Evolutionary conservation across 2,329 filamentous ascomycete genomes (phyloP).

Genomic region (Neofusicoccum kwambonambiense): DNA sequence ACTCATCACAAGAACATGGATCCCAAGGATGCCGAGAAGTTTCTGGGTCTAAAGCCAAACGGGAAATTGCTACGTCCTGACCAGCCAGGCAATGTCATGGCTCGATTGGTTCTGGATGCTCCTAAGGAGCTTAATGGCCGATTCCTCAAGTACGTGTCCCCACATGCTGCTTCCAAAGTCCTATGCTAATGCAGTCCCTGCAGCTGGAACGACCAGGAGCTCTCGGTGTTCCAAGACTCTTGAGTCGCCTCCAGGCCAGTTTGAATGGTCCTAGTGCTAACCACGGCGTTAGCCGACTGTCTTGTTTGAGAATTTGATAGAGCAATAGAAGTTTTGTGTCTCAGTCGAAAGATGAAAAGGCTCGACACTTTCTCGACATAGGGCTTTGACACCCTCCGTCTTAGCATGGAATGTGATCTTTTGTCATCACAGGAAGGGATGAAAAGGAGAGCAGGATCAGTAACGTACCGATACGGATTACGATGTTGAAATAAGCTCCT

Average conservation of each 20-base stretch:
- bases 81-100: conserved; percentile 83
- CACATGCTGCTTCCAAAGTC: too few relatives aligned
- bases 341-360: conserved; percentile 28
- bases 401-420: conserved; percentile 31
- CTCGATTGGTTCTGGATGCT: conserved; percentile 68
- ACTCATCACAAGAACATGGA: conserved; percentile 64
- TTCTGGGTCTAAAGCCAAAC: conserved; percentile 66
- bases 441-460: not conserved
- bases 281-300: not conserved
- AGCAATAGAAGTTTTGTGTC: not conserved
- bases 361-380: conserved; percentile 21
- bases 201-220: conserved; percentile 21
- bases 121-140: conserved; percentile 70
- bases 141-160: conserved; percentile 62
- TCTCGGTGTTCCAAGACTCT: conserved; percentile 17
- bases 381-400: conserved; percentile 24
- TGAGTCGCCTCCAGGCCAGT: not conserved
- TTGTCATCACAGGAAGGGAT: conserved; percentile 23
- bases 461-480: not conserved
- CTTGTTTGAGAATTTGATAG: not conserved
- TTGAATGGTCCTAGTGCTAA: not conserved
- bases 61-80: conserved; percentile 77
- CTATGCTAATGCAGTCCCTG: not conserved
- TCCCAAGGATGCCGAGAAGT: conserved; percentile 59
- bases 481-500: conserved; percentile 6